Base-by-base conservation (phyloP, 768 basidiomycete species). In the Suillus lakei region DNA sequence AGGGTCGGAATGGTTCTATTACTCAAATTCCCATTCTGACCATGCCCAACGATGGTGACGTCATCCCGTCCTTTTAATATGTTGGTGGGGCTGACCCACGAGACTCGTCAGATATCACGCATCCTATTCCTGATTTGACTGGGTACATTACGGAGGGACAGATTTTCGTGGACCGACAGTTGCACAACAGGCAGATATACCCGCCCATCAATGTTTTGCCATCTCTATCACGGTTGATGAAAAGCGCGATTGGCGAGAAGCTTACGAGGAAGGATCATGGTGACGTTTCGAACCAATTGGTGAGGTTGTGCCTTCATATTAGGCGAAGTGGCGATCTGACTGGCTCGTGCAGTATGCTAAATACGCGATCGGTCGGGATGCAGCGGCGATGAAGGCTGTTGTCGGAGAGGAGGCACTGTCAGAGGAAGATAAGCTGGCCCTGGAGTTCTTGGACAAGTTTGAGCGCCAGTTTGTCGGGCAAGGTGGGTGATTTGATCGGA, bases 91-190 rank as follows among this genome's bases (percentile, higher is more conserved):
- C 71, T 77, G 73, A 76, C 26, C 62, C 50, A 63, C 38, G 75
- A 69, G 50, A 50, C 30, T 1, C 66, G 65, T 59, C 72, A 98
- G 97, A 99, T 84, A 99, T 99, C 79, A 99, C 98, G n/a, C 98
- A 99, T 81, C 98, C 98, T 66, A 98, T 99, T 80, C 97, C 97
- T 74, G 97, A 98, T 88, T 84, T 99, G 78, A 99, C 97, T 68
- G 98, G 98, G 61, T 99, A 99, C 81, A 99, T 99, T 78, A 96
- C 96, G 60, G 97, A 99, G 84, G 98, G 98, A 60, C 98, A 99
- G 82, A 98, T 99, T 81, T 97, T 91, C 78, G 93, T 99, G 74
- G 98, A 99, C 84, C 91, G 98, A 69, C 95, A 98, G 78, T 83
- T 99, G 77, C 85, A 98, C 86, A 98, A 99, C 83, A 85, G 92